phyloP scores from a whole-genome alignment of 805 yeast genomes.

The Teunomyces cretensis region DNA sequence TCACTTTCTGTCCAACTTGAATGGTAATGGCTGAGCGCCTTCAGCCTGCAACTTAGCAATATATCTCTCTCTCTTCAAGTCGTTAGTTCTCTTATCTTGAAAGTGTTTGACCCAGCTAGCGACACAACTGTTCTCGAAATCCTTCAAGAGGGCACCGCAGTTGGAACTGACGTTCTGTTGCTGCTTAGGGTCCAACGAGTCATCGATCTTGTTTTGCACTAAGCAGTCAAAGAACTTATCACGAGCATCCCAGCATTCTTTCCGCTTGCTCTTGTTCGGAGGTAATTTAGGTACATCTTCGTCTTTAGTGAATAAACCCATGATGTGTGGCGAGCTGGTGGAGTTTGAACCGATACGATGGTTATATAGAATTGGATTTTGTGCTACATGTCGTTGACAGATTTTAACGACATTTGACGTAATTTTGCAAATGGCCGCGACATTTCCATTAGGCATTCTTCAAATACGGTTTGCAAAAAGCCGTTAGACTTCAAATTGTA shows the following conservation, averaged over 20 bases:
- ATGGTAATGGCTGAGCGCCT: slow-evolving; percentile 47
- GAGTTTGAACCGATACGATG: background rate
- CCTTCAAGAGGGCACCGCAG: slow-evolving; percentile 58
- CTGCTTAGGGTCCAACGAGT: slow-evolving; percentile 60
- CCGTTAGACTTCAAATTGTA: background rate
- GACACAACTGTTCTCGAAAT: slow-evolving; percentile 74
- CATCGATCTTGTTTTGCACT: slow-evolving; percentile 62
- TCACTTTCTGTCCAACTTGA: slow-evolving; percentile 25
- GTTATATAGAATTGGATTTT: background rate
- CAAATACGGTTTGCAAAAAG: background rate
- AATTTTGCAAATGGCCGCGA: background rate
- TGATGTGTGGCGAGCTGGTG: slow-evolving; percentile 15
- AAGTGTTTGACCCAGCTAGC: slow-evolving; percentile 87
- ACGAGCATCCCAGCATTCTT: slow-evolving; percentile 87
- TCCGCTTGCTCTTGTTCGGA: slow-evolving; percentile 67
- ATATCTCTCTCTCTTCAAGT: slow-evolving; percentile 65
- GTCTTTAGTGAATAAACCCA: slow-evolving; percentile 52
- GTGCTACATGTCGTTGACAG: background rate
- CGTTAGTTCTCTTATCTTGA: slow-evolving; percentile 84
- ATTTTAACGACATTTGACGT: background rate
- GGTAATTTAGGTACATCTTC: slow-evolving; percentile 37
- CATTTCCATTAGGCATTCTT: background rate
- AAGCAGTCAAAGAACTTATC: slow-evolving; percentile 77
- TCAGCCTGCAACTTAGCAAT: slow-evolving; percentile 68
- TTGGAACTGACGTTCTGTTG: slow-evolving; percentile 46